Evolutionary conservation across 352 stramenopile species (phyloP).

Genomic region (Aphanomyces cochlioides): DNA sequence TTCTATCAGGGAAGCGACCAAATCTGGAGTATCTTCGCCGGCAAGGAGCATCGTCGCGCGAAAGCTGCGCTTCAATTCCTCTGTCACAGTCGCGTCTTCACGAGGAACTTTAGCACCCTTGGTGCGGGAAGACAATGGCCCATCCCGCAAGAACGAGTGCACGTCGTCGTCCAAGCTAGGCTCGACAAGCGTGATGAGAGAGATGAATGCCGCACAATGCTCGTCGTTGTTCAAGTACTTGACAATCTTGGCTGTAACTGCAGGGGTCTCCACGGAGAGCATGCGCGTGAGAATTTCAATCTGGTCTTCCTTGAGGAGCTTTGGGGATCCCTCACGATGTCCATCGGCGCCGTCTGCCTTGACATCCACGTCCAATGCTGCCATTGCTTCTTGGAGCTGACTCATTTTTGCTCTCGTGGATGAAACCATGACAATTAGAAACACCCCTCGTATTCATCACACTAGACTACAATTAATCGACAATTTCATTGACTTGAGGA

Average conservation of each 20-base stretch:
- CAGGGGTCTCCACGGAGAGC: conserved; percentile 38
- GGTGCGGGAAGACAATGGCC: conserved; percentile 34
- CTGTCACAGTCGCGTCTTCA: conserved; percentile 46
- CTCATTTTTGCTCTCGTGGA: conserved; percentile 14
- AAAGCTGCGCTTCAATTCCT: conserved; percentile 70
- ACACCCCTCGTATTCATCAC: neutral
- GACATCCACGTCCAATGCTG: conserved; percentile 12
- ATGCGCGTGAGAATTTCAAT: conserved; percentile 22
- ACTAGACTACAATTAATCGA: neutral
- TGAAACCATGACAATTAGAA: neutral
- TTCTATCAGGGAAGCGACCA: conserved; percentile 72
- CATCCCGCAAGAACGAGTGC: conserved; percentile 38
- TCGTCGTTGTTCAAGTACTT: conserved; percentile 60
- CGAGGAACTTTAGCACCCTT: conserved; percentile 35
- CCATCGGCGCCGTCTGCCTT: neutral
- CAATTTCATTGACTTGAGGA: neutral
- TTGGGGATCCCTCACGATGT: neutral
- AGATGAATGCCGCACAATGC: conserved; percentile 52
- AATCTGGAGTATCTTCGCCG: conserved; percentile 76
- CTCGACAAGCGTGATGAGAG: conserved; percentile 61
- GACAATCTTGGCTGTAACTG: conserved; percentile 53
- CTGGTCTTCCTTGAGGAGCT: conserved; percentile 19
- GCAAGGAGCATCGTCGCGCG: conserved; percentile 87
- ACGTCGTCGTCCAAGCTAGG: conserved; percentile 35
- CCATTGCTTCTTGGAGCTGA: conserved; percentile 26